phyloP scores from a whole-genome alignment of 1,284 basidiomycete species.

The Pseudozyma sp. region DNA sequence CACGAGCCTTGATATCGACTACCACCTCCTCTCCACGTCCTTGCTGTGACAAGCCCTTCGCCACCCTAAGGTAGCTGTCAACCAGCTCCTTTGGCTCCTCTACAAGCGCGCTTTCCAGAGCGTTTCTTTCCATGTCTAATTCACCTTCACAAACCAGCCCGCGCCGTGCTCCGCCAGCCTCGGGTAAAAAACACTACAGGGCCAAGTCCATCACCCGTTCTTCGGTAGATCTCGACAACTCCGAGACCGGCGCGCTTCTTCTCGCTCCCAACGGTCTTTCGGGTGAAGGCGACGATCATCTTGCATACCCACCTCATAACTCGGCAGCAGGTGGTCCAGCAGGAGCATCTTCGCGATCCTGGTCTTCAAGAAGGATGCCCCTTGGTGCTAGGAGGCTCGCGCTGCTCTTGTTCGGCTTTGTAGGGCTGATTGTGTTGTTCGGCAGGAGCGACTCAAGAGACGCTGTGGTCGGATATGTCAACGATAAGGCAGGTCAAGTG shows the following conservation, averaged over 20 bases:
- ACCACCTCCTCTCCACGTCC: constrained; percentile 3
- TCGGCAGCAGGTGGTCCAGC: constrained; percentile 15
- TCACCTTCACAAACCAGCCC: constrained; percentile 19
- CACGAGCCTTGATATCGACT: not conserved
- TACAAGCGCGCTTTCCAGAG: constrained; percentile 2
- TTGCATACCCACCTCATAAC: constrained; percentile 26
- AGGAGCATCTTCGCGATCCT: constrained; percentile 15
- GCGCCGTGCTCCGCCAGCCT: constrained; percentile 24
- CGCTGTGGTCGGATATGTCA: constrained; percentile 50
- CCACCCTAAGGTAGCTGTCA: constrained; percentile 15
- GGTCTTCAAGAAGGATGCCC: constrained; percentile 43
- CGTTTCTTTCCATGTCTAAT: constrained; percentile 33
- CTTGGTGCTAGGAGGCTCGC: constrained; percentile 41
- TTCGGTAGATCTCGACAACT: constrained; percentile 45
- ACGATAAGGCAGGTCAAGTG: constrained; percentile 47
- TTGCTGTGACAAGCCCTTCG: constrained; percentile 3
- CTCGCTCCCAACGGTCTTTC: constrained; percentile 34
- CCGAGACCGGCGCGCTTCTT: constrained; percentile 42
- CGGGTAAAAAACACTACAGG: constrained; percentile 40
- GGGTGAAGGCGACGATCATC: constrained; percentile 19
- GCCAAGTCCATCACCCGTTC: constrained; percentile 40
- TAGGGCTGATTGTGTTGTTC: constrained; percentile 42
- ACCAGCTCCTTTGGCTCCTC: constrained; percentile 1
- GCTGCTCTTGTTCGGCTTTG: constrained; percentile 38
- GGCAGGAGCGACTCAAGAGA: constrained; percentile 42